Percentiles rank a stretch among this genome's conserved stretches.
Conservation (phyloP, 306 rosid species). For the Vigna angularis region DNA sequence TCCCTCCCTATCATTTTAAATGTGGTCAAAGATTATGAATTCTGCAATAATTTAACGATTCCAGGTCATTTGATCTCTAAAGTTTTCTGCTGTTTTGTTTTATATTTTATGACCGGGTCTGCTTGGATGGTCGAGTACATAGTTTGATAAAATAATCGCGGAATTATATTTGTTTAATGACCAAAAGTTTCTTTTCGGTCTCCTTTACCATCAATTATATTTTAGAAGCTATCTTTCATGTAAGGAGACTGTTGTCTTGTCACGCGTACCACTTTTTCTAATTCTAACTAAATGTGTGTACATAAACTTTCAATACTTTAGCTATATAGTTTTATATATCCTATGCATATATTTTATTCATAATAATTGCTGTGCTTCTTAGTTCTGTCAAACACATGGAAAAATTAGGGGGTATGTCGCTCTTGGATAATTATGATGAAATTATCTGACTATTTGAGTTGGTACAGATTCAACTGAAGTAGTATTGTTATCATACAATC, state of each 20-base stretch:
- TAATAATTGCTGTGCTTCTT: constrained; percentile 11
- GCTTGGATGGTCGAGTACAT: constrained; percentile 13
- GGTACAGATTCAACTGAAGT: constrained; percentile 18
- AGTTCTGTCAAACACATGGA: constrained; percentile 17
- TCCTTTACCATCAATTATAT: constrained; percentile 2
- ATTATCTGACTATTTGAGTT: constrained; percentile 3
- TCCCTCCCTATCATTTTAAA: not conserved
- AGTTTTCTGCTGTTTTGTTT: not conserved
- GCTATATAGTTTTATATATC: not conserved
- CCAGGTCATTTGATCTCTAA: constrained; percentile 6
- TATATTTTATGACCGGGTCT: not conserved
- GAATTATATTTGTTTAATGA: constrained; percentile 23
- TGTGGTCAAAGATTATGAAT: constrained; percentile 12
- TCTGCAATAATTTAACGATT: constrained; percentile 18
- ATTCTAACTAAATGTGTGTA: not conserved
- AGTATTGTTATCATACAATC: constrained; percentile 32
- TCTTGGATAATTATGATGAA: constrained; percentile 31
- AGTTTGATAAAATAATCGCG: constrained; percentile 25
- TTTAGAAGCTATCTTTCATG: not conserved
- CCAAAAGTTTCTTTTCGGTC: constrained; percentile 24
- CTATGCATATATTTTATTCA: constrained; percentile 9
- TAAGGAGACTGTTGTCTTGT: constrained; percentile 28
- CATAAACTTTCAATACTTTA: constrained; percentile 4
- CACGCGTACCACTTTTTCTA: not conserved
- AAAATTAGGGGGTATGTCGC: constrained; percentile 14